Evolutionary conservation across 352 stramenopile species (phyloP), one percentile per base, ranked within the genome.

Genomic region (Pythium aquatile): DNA sequence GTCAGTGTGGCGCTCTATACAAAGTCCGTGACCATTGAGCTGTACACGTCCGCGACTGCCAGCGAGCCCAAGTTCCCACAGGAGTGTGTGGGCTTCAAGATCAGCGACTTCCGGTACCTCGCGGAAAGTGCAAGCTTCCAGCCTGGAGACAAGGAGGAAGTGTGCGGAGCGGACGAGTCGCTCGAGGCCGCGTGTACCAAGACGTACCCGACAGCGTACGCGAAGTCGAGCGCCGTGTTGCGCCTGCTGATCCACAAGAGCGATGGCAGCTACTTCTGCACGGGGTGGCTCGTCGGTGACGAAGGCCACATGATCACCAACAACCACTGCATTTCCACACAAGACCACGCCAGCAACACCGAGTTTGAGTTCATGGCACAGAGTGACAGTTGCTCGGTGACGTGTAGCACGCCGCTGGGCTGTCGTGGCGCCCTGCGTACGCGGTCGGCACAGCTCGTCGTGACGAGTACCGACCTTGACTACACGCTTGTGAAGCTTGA

Each of bases 221-320:
- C 76, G 48, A 57, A 49, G 6, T 73, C 70, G 3, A 68, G 79
- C 13, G 70, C 82, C 1, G 73, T 90, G 13, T 67, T 70, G 42
- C 81, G 83, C 2, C 59, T 93, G 42, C 56, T 87, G n/a, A 90
- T 88, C 37, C 80, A 88, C 68, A 88, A 88, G 54, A 42, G 53
- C 33, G 60, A 61, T 17, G 74, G 77, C 3, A 78, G 73, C 3
- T 86, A 73, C 55, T 88, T 87, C 46, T 93, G 84, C 61, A 91
- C 78, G 11, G 84, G 84, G 16, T 93, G 78, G 78, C 66, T 93
- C 7, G 16, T 90, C 30, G 84, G 84, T 26, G 81, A 70, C 30
- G 73, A 93, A 8, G 82, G 80, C 7, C 82, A 93, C 51, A 32
- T 89, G 35, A 44, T 93, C 17, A 91, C 84, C 33, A 93, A 93